A percentile compares a stretch with the other conserved stretches of the same genome.
Conservation (phyloP, 768 basidiomycete genomes). For the Kwoniella mangroviensis region DNA sequence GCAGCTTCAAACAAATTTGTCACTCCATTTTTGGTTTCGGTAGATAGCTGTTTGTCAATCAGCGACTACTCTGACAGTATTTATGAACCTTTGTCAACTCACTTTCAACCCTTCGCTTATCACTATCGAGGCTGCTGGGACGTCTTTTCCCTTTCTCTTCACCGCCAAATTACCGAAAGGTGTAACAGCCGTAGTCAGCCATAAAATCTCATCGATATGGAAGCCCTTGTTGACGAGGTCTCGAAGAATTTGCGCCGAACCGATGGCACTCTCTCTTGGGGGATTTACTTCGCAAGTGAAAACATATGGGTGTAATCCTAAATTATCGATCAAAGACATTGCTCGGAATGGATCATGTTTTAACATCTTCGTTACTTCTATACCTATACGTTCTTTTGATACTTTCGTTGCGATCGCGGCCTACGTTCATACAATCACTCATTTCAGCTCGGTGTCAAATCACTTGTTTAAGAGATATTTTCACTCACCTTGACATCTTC, state of each 20-base stretch:
- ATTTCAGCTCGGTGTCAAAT: no score
- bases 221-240: slow-evolving; percentile 55
- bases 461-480: no score
- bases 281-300: slow-evolving; percentile 46
- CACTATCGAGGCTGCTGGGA: slow-evolving; percentile 69
- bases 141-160: slow-evolving; percentile 66
- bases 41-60: slow-evolving; percentile 44
- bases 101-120: slow-evolving; percentile 82
- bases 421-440: slow-evolving; percentile 55
- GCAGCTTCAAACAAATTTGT: slow-evolving; percentile 39
- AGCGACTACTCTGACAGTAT: slow-evolving; percentile 13
- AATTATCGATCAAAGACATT: slow-evolving; percentile 72
- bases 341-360: slow-evolving; percentile 82
- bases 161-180: slow-evolving; percentile 71
- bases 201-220: slow-evolving; percentile 64
- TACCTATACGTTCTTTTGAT: slow-evolving; percentile 86
- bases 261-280: slow-evolving; percentile 62
- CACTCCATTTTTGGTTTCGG: slow-evolving; percentile 46
- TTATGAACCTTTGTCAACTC: slow-evolving; percentile 10
- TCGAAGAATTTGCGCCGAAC: slow-evolving; percentile 67
- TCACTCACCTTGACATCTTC: slow-evolving; percentile 63
- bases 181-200: slow-evolving; percentile 74
- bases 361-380: slow-evolving; percentile 93
- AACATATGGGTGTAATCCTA: slow-evolving; percentile 68
- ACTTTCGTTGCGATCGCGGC: slow-evolving; percentile 76